Evolutionary conservation across 2,329 filamentous ascomycete species (phyloP), one percentile per base, ranked within the genome.

Genomic region (Epicoccum sorghinum): DNA sequence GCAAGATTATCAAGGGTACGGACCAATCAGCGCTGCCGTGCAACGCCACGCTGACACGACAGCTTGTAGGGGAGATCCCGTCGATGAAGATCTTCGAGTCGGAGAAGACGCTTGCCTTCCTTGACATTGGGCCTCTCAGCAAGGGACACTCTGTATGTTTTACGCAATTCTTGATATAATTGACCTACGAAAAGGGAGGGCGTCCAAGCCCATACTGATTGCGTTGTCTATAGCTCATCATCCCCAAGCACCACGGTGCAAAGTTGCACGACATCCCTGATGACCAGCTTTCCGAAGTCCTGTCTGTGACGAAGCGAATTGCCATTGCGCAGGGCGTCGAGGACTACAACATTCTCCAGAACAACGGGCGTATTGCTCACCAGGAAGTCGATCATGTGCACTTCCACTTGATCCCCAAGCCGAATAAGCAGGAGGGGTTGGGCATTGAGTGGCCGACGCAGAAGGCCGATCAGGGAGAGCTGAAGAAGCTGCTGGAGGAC

Each of bases 361-460:
- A 99, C 79, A 99, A 99, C 71, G 95, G 95, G 47, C 82, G 85
- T 22, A 85, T 93, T 68, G 95, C 95, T 14, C 95, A 99, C 76
- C 95, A 98, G 79, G 82, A 89, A 60, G 93, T 99, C 58, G 89
- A 91, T 64, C 95, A 99, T 79, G 89, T 96, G 64, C 93, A 97
- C 75, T 93, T 99, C 77, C 95, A 99, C 72, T 88, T 98, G 86
- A 99, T 99, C 59, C 95, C 95, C 32, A 99, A 99, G 82, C 93
- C 95, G 46, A 96, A 91, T 69, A 80, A 87, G 67, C 70, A 81
- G 32, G 90, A 98, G 74, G 95, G 95, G 6, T 80, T 99, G 46
- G 86, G 83, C 4, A 82, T 98, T 64, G 75, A 78, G 30, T 99
- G 95, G 95, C 91, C 93, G 18, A 80, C 87, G 60, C 83, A 90